Conservation (phyloP, 768 basidiomycete genomes). For the Pholiota microspora region DNA sequence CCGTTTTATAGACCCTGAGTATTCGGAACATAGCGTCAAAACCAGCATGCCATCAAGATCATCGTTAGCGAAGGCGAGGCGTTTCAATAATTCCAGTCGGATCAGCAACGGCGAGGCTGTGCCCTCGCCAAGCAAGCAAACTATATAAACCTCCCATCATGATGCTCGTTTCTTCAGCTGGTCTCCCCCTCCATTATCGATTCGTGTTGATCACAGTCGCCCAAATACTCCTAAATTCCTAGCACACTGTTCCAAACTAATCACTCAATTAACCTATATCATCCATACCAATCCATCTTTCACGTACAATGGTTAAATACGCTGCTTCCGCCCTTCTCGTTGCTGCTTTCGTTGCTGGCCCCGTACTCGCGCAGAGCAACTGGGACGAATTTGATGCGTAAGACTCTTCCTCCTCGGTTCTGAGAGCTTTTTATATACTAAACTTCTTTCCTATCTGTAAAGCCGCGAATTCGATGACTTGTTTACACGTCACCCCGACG, state of each 20-base stretch:
- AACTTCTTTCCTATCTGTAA: neutral
- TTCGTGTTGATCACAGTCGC: conserved; percentile 16
- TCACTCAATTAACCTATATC: neutral
- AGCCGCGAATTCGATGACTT: conserved; percentile 16
- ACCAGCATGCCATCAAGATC: neutral
- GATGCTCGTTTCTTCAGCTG: conserved; percentile 15
- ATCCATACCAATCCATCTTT: neutral
- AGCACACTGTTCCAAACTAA: neutral
- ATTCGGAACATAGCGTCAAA: neutral
- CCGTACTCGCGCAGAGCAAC: conserved; percentile 13
- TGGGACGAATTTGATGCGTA: conserved; percentile 17
- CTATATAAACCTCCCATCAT: conserved; percentile 4
- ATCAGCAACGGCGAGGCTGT: conserved; percentile 4
- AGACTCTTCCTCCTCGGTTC: neutral
- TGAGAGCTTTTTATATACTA: neutral
- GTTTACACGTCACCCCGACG: conserved; percentile 13
- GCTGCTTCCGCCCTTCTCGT: conserved; percentile 9
- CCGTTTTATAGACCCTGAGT: no score
- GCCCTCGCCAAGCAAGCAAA: neutral
- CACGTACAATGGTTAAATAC: conserved; percentile 17
- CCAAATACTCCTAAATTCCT: neutral
- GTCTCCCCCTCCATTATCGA: conserved; percentile 17
- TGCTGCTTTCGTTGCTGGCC: conserved; percentile 14
- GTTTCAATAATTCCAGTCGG: neutral
- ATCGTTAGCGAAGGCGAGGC: neutral